Percentiles rank a stretch among this genome's conserved stretches.
These are phyloP conservation scores for Epichloe gansuensis DNA, from an alignment of 2,329 filamentous ascomycete genomes.

Conservation along the genomic window DNA sequence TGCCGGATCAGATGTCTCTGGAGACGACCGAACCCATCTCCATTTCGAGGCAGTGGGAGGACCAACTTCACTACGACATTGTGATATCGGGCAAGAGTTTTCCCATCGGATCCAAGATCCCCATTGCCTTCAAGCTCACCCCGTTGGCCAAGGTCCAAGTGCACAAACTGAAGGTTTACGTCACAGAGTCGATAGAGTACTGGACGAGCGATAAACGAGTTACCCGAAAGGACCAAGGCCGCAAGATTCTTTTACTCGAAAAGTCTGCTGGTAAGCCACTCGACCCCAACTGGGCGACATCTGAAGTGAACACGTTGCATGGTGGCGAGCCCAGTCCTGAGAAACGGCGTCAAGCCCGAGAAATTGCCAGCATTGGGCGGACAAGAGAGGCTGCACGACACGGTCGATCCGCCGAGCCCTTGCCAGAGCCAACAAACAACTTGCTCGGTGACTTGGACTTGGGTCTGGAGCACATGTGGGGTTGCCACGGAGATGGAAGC, in stretches of 20 bases:
- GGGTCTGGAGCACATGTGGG: conserved; percentile 58
- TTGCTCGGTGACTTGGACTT: conserved; percentile 68
- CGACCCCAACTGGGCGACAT: conserved; percentile 59
- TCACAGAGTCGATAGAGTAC: conserved; percentile 85
- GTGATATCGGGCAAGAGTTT: conserved; percentile 94
- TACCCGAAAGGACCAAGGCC: conserved; percentile 68
- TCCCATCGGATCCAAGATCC: conserved; percentile 73
- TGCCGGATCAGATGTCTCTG: conserved; percentile 75
- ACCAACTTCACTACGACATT: conserved; percentile 90
- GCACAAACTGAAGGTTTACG: conserved; percentile 80
- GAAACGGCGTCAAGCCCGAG: conserved; percentile 34
- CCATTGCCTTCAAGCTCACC: conserved; percentile 87
- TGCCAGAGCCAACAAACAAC: conserved; percentile 50
- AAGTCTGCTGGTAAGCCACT: conserved; percentile 72
- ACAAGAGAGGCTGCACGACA: conserved; percentile 38
- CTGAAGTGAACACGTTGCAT: conserved; percentile 61
- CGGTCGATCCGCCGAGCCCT: conserved; percentile 23
- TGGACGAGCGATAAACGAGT: conserved; percentile 78
- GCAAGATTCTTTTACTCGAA: conserved; percentile 78
- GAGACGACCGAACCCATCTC: conserved; percentile 90
- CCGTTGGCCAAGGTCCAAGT: conserved; percentile 87
- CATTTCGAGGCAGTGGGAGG: conserved; percentile 87
- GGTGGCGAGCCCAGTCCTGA: conserved; percentile 59
- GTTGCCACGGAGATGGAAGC: conserved; percentile 86
- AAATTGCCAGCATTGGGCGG: conserved; percentile 34